Base-by-base conservation (phyloP, 2,329 filamentous ascomycete genomes). In the Penicillium aurantiogriseum region DNA sequence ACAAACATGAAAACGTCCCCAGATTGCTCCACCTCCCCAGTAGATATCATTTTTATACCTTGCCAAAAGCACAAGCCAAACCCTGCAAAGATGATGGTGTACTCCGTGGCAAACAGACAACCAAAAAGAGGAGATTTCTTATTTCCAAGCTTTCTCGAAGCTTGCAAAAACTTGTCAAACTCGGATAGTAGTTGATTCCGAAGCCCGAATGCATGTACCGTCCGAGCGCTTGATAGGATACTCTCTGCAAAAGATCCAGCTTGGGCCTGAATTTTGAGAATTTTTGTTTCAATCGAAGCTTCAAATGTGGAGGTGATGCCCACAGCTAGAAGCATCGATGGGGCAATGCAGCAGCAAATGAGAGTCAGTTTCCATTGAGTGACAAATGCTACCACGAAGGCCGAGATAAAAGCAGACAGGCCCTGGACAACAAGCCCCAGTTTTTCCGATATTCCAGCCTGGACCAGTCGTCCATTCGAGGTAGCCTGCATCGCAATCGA, bases 11-110 rank as follows among this genome's bases (percentile, higher is more conserved):
- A 69, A 44, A 74, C 60, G 21, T 59, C 58, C 19, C 71, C 71
- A 2, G 63, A 45, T 8, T 65, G 51, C 1, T 42, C n/a, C n/a
- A 72, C 56, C 40, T 74, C 71, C 11, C 68, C 69, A 23, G 60
- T 64, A 15, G 63, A 57, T 46, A 66, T 63, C 69, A 72, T 69
- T 23, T 61, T 47, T 47, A 71, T 62, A 3, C 67, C 73, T 52
- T 72, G 67, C 71, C 69, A 76, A 58, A 85, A 58, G 25, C 44
- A 40, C 27, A 61, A 35, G 38, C 55, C 55, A 40, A 56, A 60
- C 3, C 65, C 64, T 5, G 56, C 50, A 53, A 48, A 62, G 19
- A 62, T 50, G 13, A 67, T 54, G 19, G 42, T 56, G 40, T 62
- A 62, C 36, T 64, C 56, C 3, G 35, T 43, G 1, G 56, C 52